Conservation (phyloP, 495 filamentous ascomycete species). For the Neurospora sp. region DNA sequence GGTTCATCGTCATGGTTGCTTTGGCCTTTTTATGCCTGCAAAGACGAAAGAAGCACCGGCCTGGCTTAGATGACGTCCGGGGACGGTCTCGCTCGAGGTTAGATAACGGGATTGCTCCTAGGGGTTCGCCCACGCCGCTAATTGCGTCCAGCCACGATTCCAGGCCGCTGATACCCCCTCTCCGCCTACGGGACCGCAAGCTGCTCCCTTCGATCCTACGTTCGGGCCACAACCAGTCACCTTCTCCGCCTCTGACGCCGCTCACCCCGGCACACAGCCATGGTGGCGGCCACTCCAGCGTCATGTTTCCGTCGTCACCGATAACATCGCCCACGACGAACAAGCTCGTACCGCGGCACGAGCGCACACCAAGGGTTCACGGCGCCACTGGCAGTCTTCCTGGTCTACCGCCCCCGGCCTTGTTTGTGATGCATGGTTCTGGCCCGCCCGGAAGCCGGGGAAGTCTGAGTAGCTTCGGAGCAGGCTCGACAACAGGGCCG, state of each 20-base stretch:
- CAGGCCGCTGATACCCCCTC: conserved; percentile 27
- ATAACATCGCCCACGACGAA: conserved; percentile 23
- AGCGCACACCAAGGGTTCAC: conserved; percentile 13
- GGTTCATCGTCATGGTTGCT: conserved; percentile 22
- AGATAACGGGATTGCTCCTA: conserved; percentile 5
- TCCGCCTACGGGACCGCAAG: conserved; percentile 33
- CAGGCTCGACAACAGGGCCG: conserved; percentile 2
- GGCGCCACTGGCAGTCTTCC: neutral
- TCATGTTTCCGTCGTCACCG: conserved; percentile 16
- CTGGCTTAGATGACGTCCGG: neutral
- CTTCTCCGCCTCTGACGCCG: conserved; percentile 19
- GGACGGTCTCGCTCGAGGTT: conserved; percentile 3
- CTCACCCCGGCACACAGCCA: conserved; percentile 19
- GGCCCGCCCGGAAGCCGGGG: neutral
- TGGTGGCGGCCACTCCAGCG: neutral
- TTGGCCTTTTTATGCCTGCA: conserved; percentile 23
- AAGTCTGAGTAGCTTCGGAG: conserved; percentile 2
- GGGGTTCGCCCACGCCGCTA: conserved; percentile 27
- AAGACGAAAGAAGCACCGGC: conserved; percentile 12
- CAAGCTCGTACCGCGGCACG: conserved; percentile 20
- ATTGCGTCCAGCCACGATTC: conserved; percentile 26
- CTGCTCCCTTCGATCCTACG: conserved; percentile 30
- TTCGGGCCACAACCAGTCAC: conserved; percentile 12
- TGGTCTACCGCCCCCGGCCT: conserved; percentile 5
- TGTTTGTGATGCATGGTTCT: neutral